phyloP scores from a whole-genome alignment of 208 protist species.

The Zelonia costaricensis region DNA sequence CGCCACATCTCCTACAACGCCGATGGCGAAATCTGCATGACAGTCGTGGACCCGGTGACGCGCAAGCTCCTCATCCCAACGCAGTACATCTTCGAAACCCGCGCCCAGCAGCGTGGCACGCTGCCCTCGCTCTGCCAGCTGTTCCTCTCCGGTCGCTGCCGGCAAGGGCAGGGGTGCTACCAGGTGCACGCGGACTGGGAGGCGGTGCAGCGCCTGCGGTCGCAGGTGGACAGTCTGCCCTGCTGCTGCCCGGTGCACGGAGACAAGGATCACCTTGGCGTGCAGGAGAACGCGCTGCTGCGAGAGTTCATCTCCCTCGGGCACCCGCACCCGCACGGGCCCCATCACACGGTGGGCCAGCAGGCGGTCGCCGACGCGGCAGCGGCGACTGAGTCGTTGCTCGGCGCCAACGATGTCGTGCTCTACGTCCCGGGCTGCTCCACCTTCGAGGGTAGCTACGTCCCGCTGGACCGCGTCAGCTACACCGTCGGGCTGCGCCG shows the following conservation, averaged over 20 bases:
- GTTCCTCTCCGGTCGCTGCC: constrained; percentile 67
- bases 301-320: constrained; percentile 5
- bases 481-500: constrained; percentile 67
- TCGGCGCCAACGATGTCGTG: constrained; percentile 26
- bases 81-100: constrained; percentile 58
- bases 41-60: constrained; percentile 76
- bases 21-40: constrained; percentile 43
- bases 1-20: constrained; percentile 43
- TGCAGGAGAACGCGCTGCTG: constrained; percentile 25
- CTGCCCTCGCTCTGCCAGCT: constrained; percentile 80
- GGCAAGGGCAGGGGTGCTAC: constrained; percentile 68
- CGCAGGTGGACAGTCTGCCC: constrained; percentile 54
- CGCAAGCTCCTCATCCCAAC: constrained; percentile 72
- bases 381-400: neutral
- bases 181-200: constrained; percentile 76
- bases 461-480: constrained; percentile 53
- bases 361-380: neutral
- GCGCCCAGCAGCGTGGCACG: constrained; percentile 50
- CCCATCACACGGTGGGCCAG: neutral
- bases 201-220: constrained; percentile 54
- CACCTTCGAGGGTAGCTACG: constrained; percentile 25
- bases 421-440: constrained; percentile 38
- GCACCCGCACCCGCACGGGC: neutral
- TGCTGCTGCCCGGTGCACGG: constrained; percentile 78
- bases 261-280: constrained; percentile 51